phyloP scores from a whole-genome alignment of 805 yeast species.

The Teunomyces funiuensis region DNA sequence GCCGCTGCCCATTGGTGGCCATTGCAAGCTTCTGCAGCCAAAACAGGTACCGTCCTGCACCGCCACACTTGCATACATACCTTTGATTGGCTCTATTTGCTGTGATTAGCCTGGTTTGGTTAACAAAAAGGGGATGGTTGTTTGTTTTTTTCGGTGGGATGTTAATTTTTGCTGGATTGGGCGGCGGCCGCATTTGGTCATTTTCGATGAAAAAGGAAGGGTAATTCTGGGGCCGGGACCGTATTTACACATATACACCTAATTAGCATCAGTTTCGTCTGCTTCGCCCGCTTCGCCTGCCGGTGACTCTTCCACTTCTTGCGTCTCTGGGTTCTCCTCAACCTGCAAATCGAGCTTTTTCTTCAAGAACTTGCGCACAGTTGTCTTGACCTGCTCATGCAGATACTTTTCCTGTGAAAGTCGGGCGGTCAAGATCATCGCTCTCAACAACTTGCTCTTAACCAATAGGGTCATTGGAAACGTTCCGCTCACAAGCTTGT shows the following conservation, averaged over 20 bases:
- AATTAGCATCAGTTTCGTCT: constrained; percentile 3
- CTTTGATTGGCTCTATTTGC: constrained; percentile 1
- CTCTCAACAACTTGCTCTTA: constrained; percentile 31
- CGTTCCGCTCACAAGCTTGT: constrained; percentile 12
- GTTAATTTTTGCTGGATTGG: constrained; percentile 6
- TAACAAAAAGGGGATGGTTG: constrained; percentile 7
- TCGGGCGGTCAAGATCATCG: constrained; percentile 31
- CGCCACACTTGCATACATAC: constrained; percentile 3
- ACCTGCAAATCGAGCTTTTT: constrained; percentile 19
- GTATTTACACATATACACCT: too few relatives aligned
- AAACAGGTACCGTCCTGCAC: too few relatives aligned
- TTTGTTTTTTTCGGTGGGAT: constrained; percentile 5
- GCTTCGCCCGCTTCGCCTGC: constrained; percentile 5
- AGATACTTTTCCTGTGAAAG: constrained; percentile 24
- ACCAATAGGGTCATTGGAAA: constrained; percentile 32
- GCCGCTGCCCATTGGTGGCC: not conserved
- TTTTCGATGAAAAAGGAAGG: constrained; percentile 11
- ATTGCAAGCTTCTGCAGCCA: not conserved
- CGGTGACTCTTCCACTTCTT: constrained; percentile 8
- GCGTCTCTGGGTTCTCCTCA: constrained; percentile 11
- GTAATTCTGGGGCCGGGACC: constrained; percentile 4
- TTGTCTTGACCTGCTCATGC: constrained; percentile 15
- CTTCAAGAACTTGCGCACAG: constrained; percentile 20
- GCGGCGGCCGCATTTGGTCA: constrained; percentile 11
- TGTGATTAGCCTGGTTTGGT: too few relatives aligned